Evolutionary conservation across 805 yeast genomes (phyloP).

Genomic region (Hanseniaspora lachancei): DNA sequence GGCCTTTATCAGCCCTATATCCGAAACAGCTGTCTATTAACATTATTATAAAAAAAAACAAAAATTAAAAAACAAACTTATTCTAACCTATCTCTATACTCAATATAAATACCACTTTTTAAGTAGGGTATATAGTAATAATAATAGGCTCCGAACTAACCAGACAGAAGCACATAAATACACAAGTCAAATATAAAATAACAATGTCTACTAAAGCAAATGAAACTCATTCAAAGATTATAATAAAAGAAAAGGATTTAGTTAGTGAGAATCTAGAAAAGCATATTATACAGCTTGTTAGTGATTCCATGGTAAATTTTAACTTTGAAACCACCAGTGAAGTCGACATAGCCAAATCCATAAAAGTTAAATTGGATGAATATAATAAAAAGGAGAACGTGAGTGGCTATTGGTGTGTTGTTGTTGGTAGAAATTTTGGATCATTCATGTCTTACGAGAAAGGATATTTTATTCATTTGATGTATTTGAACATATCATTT

Average conservation of each 20-base stretch:
- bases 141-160: too few relatives aligned
- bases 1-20: too few relatives aligned
- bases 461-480: slow-evolving; percentile 54
- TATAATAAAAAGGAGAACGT: slow-evolving; percentile 53
- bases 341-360: slow-evolving; percentile 2
- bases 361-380: slow-evolving; percentile 43
- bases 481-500: slow-evolving; percentile 3
- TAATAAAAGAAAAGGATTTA: slow-evolving; percentile 9
- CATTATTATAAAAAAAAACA: too few relatives aligned
- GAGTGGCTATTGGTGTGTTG: slow-evolving; percentile 61
- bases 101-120: too few relatives aligned
- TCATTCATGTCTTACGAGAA: slow-evolving; percentile 68
- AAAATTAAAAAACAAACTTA: too few relatives aligned
- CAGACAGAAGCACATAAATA: too few relatives aligned
- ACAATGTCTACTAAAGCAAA: neutral
- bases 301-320: slow-evolving; percentile 19
- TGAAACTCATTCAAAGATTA: neutral
- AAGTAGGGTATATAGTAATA: too few relatives aligned
- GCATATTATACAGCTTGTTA: slow-evolving; percentile 20
- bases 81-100: too few relatives aligned
- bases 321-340: slow-evolving; percentile 18
- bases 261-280: slow-evolving; percentile 23
- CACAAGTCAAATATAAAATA: too few relatives aligned
- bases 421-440: slow-evolving; percentile 70
- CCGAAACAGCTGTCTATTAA: too few relatives aligned